Evolutionary conservation across 495 filamentous ascomycete genomes (phyloP).

Genomic region (Lasiosphaeriaceae sp.): DNA sequence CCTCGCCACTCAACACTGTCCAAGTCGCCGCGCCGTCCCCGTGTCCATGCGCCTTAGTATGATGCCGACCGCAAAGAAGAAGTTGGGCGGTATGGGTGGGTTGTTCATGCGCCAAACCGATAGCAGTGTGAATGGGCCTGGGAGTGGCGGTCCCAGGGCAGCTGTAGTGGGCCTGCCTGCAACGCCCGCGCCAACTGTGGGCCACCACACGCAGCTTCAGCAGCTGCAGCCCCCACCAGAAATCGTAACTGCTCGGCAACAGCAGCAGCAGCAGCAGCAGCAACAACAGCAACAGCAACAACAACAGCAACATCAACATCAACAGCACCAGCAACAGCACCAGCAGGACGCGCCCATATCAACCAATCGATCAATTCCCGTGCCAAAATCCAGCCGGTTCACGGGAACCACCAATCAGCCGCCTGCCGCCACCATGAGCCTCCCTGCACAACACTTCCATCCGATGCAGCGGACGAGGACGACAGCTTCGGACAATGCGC

Average conservation of each 20-base stretch:
- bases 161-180: slow-evolving; percentile 23
- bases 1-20: slow-evolving; percentile 12
- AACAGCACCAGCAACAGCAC: slow-evolving; percentile 7
- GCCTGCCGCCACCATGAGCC: slow-evolving; percentile 17
- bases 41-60: slow-evolving; percentile 26
- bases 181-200: slow-evolving; percentile 12
- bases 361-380: slow-evolving; percentile 15
- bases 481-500: slow-evolving; percentile 24
- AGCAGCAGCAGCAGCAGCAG: slow-evolving; percentile 9
- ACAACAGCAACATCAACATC: slow-evolving; percentile 4
- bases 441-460: slow-evolving; percentile 21
- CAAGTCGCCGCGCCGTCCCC: slow-evolving; percentile 7
- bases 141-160: slow-evolving; percentile 16
- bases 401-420: slow-evolving; percentile 4
- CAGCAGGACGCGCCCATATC: slow-evolving; percentile 9
- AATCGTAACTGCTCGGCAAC: slow-evolving; percentile 21
- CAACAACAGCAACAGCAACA: slow-evolving; percentile 5
- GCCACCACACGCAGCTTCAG: slow-evolving; percentile 15
- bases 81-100: slow-evolving; percentile 24
- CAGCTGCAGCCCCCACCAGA: slow-evolving; percentile 27
- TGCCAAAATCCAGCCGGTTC: slow-evolving; percentile 18
- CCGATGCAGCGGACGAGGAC: slow-evolving; percentile 30
- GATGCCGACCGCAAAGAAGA: slow-evolving; percentile 34
- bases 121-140: slow-evolving; percentile 14
- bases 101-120: slow-evolving; percentile 26